Base-by-base conservation (phyloP, 768 basidiomycete species). In the Hygrocybe coccinea region DNA sequence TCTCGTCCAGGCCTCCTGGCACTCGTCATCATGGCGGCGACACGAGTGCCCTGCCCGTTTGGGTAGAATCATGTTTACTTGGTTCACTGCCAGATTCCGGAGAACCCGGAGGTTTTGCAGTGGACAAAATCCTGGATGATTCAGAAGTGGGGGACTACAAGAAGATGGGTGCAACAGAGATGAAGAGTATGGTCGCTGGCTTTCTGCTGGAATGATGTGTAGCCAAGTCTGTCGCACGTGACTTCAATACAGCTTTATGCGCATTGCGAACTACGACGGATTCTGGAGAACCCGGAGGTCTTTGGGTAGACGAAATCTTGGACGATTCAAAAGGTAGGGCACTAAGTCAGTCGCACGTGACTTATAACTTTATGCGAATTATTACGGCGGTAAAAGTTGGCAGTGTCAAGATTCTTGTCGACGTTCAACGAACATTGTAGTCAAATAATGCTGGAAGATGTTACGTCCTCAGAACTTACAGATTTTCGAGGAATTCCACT, bases 121-220 rank as follows among this genome's bases (percentile, higher is more conserved):
- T 29, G 8, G 54, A 21, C 5, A 25, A 14, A 21, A 10, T 11
- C 4, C 52, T 46, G 29, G 59, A 39, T 19, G 17, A 49, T 9
- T 48, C 56, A 19, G 76, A 76, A 54, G 49, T 72, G 34, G 71
- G 71, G 71, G 56, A 57, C 53, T 58, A 56, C 19, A 63, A 60
- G 50, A 67, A 59, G 44, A 67, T 72, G 64, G 65, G 64, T 24
- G 48, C 58, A 37, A 56, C 61, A 21, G 64, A 64, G 54, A 77
- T 74, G 68, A 73, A 67, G 60, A 64, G 63, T 21, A 54, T 60
- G n/a, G 67, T 80, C n/a, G 64, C 65, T 29, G 71, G 73, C 38
- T 80, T 75, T 56, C 64, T 81, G 36, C 58, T 79, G 4, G 71
- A 74, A 1, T 46, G 44, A 46, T 29, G 8, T 29, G 29, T 8